These are phyloP conservation scores for Lipomyces sp. DNA, from an alignment of 805 yeast species.

Conservation along the genomic window DNA sequence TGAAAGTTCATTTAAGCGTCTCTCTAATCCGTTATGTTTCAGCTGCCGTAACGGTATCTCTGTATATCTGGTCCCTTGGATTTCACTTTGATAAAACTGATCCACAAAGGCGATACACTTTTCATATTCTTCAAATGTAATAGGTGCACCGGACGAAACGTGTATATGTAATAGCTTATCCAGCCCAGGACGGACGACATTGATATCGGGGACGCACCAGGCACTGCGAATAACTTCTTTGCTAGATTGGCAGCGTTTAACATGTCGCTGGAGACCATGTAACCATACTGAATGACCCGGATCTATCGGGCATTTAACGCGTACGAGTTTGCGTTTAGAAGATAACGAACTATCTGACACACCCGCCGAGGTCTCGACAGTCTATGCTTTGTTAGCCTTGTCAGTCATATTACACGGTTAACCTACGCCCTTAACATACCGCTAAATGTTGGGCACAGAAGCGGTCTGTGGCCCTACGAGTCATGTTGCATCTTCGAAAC, in stretches of 20 bases:
- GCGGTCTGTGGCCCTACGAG: conserved; percentile 53
- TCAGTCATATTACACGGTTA: background rate
- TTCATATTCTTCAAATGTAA: conserved; percentile 17
- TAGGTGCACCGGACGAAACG: background rate
- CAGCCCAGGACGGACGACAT: conserved; percentile 1
- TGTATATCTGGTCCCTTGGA: conserved; percentile 40
- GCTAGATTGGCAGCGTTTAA: conserved; percentile 27
- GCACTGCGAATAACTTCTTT: conserved; percentile 34
- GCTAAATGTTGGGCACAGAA: conserved; percentile 69
- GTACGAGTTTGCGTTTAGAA: background rate
- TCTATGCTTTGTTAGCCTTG: background rate
- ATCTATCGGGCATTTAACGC: conserved; percentile 32
- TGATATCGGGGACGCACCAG: conserved; percentile 28
- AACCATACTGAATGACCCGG: conserved; percentile 23
- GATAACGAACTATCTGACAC: background rate
- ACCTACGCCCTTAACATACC: conserved; percentile 23
- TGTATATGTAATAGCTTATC: background rate
- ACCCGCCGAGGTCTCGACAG: background rate
- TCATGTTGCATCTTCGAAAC: conserved; percentile 65
- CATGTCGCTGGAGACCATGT: conserved; percentile 31
- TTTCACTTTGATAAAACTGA: conserved; percentile 32
- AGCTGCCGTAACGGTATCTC: conserved; percentile 13
- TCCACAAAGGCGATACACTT: conserved; percentile 18
- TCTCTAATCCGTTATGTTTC: conserved; percentile 47
- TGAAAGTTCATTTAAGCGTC: conserved; percentile 55